Conservation (phyloP, 2,329 filamentous ascomycete species). For the Trichoderma arundinaceum region DNA sequence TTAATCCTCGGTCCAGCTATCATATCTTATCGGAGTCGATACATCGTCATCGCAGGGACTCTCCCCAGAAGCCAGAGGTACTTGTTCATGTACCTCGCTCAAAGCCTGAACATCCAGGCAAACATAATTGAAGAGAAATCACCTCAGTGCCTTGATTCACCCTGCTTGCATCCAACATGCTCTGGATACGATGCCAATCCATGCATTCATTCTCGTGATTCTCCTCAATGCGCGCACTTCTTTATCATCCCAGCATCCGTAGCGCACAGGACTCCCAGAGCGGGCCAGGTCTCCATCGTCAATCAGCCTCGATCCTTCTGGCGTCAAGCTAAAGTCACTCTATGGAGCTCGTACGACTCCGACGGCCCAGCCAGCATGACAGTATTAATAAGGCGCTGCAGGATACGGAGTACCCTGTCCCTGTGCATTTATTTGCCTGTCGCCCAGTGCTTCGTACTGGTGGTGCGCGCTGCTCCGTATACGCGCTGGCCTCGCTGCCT, state of each 20-base stretch:
- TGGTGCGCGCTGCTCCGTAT: background rate
- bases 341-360: slow-evolving; percentile 16
- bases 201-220: slow-evolving; percentile 1
- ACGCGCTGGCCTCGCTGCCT: background rate
- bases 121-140: background rate
- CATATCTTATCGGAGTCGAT: background rate
- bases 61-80: background rate
- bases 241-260: slow-evolving; percentile 2
- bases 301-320: slow-evolving; percentile 30
- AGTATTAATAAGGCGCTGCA: slow-evolving; percentile 3
- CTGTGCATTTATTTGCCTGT: too few species aligned
- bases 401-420: background rate
- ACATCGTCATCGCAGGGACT: background rate
- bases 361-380: background rate
- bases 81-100: background rate
- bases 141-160: background rate
- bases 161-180: background rate
- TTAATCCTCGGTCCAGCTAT: background rate
- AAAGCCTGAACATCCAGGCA: slow-evolving; percentile 1
- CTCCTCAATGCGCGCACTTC: slow-evolving; percentile 3
- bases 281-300: slow-evolving; percentile 26
- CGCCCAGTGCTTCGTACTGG: background rate
- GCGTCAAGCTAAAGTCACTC: slow-evolving; percentile 24
- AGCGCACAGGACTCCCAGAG: slow-evolving; percentile 16
- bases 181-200: slow-evolving; percentile 2